Evolutionary conservation across 2,329 filamentous ascomycete genomes (phyloP).

Genomic region (Trichoderma brevicompactum): DNA sequence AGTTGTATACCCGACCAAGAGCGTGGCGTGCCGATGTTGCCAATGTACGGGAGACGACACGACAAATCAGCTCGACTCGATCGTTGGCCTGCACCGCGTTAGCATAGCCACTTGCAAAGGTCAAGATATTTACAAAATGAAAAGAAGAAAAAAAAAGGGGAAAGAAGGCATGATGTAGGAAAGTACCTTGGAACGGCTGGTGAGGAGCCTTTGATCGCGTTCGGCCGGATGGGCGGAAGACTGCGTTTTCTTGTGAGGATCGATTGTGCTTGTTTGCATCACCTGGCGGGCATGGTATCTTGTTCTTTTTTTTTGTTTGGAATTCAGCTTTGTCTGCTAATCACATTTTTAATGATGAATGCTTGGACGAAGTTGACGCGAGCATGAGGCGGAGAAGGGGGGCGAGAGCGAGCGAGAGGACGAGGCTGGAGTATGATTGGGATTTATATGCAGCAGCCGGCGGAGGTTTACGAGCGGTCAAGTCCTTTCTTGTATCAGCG

Average conservation of each 20-base stretch:
- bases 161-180: not conserved
- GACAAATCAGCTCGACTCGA: not conserved
- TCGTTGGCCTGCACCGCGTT: not conserved
- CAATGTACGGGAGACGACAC: not conserved
- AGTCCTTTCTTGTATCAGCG: not conserved
- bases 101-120: not conserved
- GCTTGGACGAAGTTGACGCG: not conserved
- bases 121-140: not conserved
- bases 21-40: not conserved
- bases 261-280: conserved; percentile 3
- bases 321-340: conserved; percentile 4
- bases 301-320: not conserved
- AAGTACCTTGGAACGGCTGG: not conserved
- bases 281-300: not conserved
- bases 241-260: conserved; percentile 1
- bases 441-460: not conserved
- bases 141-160: not conserved
- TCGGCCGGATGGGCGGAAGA: not conserved
- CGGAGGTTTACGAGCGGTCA: not conserved
- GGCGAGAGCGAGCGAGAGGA: too few relatives aligned
- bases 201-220: not conserved
- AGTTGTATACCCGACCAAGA: not conserved
- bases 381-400: not conserved
- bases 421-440: not conserved
- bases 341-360: conserved; percentile 1